These are phyloP conservation scores for Nicotiana otophora DNA, from an alignment of 257 asterid species.

Conservation along the genomic window DNA sequence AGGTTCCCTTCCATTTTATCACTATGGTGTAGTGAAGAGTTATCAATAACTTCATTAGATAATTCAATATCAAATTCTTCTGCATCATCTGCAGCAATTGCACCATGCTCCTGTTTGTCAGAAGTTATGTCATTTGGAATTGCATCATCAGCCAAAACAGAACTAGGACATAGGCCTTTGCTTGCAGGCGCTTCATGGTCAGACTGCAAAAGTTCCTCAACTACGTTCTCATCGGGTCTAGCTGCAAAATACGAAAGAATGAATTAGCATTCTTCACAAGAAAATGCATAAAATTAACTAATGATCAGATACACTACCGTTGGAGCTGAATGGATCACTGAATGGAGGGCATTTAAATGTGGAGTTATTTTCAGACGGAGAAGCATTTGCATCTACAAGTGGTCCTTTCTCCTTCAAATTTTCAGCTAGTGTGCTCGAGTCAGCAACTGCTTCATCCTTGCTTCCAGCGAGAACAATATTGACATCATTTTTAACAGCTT, in stretches of 20 bases:
- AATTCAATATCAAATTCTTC: background rate
- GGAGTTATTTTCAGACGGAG: slow-evolving; percentile 11
- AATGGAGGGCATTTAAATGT: background rate
- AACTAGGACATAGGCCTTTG: background rate
- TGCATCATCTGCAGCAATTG: background rate
- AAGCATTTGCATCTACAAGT: slow-evolving; percentile 16
- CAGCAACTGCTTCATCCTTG: background rate
- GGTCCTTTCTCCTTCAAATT: slow-evolving; percentile 8
- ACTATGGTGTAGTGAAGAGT: background rate
- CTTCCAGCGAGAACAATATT: background rate
- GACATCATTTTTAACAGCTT: slow-evolving; percentile 8
- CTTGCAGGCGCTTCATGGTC: background rate
- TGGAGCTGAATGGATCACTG: slow-evolving; percentile 19
- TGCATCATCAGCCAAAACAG: slow-evolving; percentile 6
- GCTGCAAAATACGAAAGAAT: slow-evolving; percentile 1
- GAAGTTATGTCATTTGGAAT: background rate
- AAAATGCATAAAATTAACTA: background rate
- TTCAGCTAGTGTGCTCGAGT: background rate
- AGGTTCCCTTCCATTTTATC: slow-evolving; percentile 7
- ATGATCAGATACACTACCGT: slow-evolving; percentile 18
- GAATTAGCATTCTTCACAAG: background rate
- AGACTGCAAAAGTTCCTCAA: background rate
- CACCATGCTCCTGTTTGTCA: background rate
- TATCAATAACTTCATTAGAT: background rate
- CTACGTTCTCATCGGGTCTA: background rate